Conservation (phyloP, 768 basidiomycete species). For the Hemileccinum impolitum region DNA sequence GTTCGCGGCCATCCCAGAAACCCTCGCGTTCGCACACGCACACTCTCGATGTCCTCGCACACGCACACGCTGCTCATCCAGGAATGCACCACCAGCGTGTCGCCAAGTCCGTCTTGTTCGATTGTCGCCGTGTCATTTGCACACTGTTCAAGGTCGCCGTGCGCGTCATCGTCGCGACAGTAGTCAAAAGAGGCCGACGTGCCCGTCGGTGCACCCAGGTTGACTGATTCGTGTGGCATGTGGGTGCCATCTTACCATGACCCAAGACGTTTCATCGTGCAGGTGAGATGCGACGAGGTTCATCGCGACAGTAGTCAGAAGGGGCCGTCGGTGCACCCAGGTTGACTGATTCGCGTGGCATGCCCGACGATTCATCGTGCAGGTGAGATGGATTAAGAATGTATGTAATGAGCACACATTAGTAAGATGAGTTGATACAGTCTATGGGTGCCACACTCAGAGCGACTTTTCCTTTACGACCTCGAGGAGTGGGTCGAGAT, state of each 20-base stretch:
- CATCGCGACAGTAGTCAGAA: no score
- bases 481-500: conserved; percentile 83
- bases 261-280: no score
- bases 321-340: no score
- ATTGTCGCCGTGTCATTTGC: no score
- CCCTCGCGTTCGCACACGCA: not conserved
- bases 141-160: not conserved
- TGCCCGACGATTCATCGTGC: no score
- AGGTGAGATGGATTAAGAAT: not conserved
- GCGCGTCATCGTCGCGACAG: no score
- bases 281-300: no score
- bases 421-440: no score
- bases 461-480: conserved; percentile 31
- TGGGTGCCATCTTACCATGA: no score
- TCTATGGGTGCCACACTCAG: conserved; percentile 4
- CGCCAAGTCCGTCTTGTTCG: not conserved
- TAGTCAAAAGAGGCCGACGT: not conserved
- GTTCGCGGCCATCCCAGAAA: conserved; percentile 4
- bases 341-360: no score
- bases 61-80: not conserved
- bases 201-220: not conserved
- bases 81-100: not conserved
- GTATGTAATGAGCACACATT: not conserved
- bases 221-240: no score
- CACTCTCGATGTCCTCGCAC: not conserved